phyloP scores from a whole-genome alignment of 805 yeast species.

The Kuraishia piskuri region DNA sequence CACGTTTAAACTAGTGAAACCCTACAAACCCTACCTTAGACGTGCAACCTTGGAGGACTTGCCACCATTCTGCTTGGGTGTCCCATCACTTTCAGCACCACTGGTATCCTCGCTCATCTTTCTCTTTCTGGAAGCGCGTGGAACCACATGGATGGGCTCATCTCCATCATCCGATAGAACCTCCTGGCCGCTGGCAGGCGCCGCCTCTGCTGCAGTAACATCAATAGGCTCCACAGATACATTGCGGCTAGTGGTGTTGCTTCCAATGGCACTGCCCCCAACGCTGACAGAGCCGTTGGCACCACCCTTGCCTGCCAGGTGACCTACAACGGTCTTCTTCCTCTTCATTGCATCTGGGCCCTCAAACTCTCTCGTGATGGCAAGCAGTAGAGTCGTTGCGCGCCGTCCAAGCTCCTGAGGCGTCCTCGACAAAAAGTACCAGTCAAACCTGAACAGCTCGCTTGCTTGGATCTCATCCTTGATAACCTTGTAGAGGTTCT shows the following conservation, averaged over 20 bases:
- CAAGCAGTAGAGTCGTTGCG: slow-evolving; percentile 55
- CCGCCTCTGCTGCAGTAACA: not conserved
- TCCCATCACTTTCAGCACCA: not conserved
- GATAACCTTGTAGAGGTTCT: slow-evolving; percentile 51
- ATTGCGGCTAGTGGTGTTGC: not conserved
- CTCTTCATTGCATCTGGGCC: slow-evolving; percentile 49
- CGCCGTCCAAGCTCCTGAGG: slow-evolving; percentile 67
- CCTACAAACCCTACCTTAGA: not conserved
- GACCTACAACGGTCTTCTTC: slow-evolving; percentile 14
- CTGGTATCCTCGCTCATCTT: not conserved
- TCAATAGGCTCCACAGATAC: not conserved
- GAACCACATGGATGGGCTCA: not conserved
- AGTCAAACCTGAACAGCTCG: slow-evolving; percentile 60
- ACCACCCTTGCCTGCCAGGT: not conserved
- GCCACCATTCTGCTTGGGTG: not conserved
- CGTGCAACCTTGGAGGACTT: not conserved
- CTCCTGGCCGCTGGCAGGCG: not conserved
- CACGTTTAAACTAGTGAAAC: not conserved
- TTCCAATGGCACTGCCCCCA: not conserved
- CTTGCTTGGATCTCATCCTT: slow-evolving; percentile 55
- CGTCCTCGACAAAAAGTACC: slow-evolving; percentile 65
- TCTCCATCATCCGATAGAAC: not conserved
- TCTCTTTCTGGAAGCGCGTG: not conserved
- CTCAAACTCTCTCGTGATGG: slow-evolving; percentile 63
- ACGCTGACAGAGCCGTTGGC: not conserved